Evolutionary conservation across 2,329 filamentous ascomycete genomes (phyloP).

Genomic region (Teratosphaeria pseudoeucalypti): DNA sequence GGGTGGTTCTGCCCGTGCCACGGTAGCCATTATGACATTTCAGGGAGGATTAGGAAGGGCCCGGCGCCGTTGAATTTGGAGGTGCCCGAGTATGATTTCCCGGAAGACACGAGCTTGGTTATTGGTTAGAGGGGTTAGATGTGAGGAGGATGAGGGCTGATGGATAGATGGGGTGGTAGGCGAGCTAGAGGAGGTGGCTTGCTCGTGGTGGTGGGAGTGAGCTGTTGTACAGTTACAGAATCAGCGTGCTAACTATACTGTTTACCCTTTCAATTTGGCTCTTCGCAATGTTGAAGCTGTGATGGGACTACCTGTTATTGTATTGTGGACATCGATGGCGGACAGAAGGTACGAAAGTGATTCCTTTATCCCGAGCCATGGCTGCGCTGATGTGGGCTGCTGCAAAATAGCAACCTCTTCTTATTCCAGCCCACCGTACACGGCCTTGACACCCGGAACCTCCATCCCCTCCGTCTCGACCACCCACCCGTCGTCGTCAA

Average conservation of each 20-base stretch:
- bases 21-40: constrained; percentile 99
- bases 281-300: not conserved
- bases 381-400: no score
- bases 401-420: no score
- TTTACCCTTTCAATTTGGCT: not conserved
- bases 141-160: not conserved
- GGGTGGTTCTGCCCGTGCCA: constrained; percentile 99
- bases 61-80: constrained; percentile 96
- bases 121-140: constrained; percentile 62
- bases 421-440: not conserved
- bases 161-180: not conserved
- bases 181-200: not conserved
- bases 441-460: not conserved
- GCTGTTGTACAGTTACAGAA: constrained; percentile 6
- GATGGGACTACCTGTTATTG: not conserved
- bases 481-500: not conserved
- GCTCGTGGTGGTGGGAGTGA: not conserved
- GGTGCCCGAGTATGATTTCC: constrained; percentile 85
- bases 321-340: not conserved
- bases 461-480: not conserved
- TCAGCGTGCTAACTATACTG: constrained; percentile 1
- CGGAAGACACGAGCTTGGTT: constrained; percentile 74
- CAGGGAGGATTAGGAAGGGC: constrained; percentile 93
- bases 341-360: not conserved
- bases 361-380: no score